Conservation (phyloP, 2,329 filamentous ascomycete species). For the Ramichloridium luteum region DNA sequence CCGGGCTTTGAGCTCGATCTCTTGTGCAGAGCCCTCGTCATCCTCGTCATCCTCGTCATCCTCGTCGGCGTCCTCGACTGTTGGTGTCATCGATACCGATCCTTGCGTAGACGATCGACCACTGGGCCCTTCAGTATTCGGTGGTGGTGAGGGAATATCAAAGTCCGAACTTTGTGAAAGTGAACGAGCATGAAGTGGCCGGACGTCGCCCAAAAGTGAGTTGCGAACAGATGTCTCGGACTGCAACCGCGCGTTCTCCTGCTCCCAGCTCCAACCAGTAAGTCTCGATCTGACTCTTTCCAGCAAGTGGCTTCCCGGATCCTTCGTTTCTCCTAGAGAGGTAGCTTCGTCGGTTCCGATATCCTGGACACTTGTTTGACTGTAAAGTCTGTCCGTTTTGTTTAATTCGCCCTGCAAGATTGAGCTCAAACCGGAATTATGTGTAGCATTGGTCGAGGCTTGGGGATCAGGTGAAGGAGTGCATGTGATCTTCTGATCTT, state of each 20-base stretch:
- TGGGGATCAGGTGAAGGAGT: no score
- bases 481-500: no score
- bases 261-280: conserved; percentile 17
- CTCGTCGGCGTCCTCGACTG: conserved; percentile 1
- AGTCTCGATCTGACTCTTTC: conserved; percentile 17
- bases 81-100: conserved; percentile 12
- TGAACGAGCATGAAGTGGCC: conserved; percentile 5
- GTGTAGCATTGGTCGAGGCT: no score
- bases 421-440: no score
- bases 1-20: conserved; percentile 7
- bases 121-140: conserved; percentile 15
- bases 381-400: no score
- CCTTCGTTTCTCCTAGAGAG: no score
- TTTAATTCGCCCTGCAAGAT: no score
- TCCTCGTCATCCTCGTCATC: conserved; percentile 9
- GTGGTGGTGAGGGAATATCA: conserved; percentile 15
- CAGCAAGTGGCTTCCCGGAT: conserved; percentile 7
- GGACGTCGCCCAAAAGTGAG: conserved; percentile 4
- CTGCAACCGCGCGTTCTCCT: conserved; percentile 7
- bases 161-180: conserved; percentile 2
- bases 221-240: conserved; percentile 8
- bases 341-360: no score
- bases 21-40: conserved; percentile 1
- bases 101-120: conserved; percentile 11
- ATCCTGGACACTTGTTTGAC: no score